These are phyloP conservation scores for Alternaria sp. DNA, from an alignment of 2,329 filamentous ascomycete genomes.

Conservation along the genomic window DNA sequence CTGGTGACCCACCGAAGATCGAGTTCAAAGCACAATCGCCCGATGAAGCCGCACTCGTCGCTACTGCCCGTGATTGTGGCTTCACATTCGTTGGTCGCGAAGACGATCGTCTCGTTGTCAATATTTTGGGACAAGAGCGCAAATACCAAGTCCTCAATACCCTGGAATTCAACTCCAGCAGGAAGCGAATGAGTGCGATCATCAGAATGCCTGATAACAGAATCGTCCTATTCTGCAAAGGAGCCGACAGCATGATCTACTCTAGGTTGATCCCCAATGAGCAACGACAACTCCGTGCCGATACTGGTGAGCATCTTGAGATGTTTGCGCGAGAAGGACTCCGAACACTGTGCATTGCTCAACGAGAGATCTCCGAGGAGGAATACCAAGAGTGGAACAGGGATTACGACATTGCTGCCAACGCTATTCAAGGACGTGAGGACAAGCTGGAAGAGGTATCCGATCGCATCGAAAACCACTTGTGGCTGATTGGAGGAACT, in stretches of 20 bases:
- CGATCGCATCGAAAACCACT: conserved; percentile 88
- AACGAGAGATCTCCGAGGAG: conserved; percentile 79
- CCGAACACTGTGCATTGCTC: conserved; percentile 91
- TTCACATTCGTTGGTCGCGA: conserved; percentile 89
- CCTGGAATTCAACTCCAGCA: conserved; percentile 95
- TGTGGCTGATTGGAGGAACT: conserved; percentile 89
- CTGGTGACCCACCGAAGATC: conserved; percentile 90
- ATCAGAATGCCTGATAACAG: conserved; percentile 90
- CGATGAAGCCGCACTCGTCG: conserved; percentile 92
- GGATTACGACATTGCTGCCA: conserved; percentile 86
- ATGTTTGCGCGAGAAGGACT: conserved; percentile 97
- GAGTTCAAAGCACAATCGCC: conserved; percentile 97
- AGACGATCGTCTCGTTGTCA: conserved; percentile 82
- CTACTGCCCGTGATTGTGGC: conserved; percentile 93
- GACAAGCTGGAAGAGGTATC: conserved; percentile 91
- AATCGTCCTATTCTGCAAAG: conserved; percentile 95
- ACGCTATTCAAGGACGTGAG: conserved; percentile 84
- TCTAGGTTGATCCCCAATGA: conserved; percentile 85
- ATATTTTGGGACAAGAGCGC: conserved; percentile 84
- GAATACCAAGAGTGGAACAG: conserved; percentile 87
- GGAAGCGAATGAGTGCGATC: conserved; percentile 98
- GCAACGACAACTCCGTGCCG: conserved; percentile 81
- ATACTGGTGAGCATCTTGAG: conserved; percentile 92
- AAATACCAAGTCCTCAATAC: conserved; percentile 91
- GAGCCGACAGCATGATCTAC: conserved; percentile 97